These are phyloP conservation scores for Tripidium arundinaceum DNA, from an alignment of 202 grass and related monocot genomes.

Conservation along the genomic window DNA sequence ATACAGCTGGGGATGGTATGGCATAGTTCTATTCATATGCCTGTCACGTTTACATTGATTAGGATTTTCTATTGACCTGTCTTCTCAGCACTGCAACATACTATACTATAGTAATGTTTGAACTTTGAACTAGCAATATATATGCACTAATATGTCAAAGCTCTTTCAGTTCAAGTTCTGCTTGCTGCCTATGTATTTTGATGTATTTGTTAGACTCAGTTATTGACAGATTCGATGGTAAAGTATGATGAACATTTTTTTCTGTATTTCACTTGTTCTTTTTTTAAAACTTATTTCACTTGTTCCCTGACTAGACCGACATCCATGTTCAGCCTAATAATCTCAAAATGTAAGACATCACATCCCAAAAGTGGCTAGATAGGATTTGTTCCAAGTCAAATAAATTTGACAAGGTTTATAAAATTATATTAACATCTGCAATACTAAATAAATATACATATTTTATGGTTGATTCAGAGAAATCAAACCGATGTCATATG, in stretches of 20 bases:
- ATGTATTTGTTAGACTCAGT: not conserved
- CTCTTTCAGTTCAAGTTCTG: conserved; percentile 2
- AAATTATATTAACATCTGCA: not conserved
- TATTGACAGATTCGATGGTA: not conserved
- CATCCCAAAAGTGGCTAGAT: too few relatives aligned
- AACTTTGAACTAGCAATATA: not conserved
- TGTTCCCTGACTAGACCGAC: too few relatives aligned
- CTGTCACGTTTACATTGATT: not conserved
- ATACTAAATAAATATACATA: too few relatives aligned
- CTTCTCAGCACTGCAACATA: not conserved
- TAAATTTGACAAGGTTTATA: not conserved
- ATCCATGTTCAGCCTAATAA: not conserved
- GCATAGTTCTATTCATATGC: not conserved
- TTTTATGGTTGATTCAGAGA: not conserved
- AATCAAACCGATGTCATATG: not conserved
- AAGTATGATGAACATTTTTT: too few relatives aligned
- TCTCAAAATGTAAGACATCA: not conserved
- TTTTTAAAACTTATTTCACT: too few relatives aligned
- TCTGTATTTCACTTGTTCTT: too few relatives aligned
- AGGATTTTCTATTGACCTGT: not conserved
- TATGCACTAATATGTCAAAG: not conserved
- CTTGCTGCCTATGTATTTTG: not conserved
- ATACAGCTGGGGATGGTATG: conserved; percentile 90
- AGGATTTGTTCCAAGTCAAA: not conserved
- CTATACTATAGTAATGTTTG: not conserved